These are phyloP conservation scores for Thozetella sp. DNA, from an alignment of 495 filamentous ascomycete genomes.

Conservation along the genomic window DNA sequence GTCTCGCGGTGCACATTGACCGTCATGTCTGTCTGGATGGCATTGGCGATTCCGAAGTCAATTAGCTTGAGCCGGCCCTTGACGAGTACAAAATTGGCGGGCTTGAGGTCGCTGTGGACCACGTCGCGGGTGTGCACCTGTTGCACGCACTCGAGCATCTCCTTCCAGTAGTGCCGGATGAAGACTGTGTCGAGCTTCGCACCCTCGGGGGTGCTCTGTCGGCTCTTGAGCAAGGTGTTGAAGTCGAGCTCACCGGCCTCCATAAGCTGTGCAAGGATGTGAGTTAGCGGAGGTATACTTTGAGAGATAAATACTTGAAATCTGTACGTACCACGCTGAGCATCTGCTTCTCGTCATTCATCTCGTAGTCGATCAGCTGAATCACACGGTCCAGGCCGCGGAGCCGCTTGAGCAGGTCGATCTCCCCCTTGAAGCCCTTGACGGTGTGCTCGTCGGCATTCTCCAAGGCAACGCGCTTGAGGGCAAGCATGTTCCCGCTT, in stretches of 20 bases:
- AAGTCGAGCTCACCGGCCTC: conserved; percentile 97
- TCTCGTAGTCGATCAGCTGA: conserved; percentile 86
- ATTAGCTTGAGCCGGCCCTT: conserved; percentile 84
- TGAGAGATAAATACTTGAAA: conserved; percentile 32
- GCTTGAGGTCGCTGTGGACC: conserved; percentile 95
- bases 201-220: conserved; percentile 70
- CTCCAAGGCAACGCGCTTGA: conserved; percentile 91
- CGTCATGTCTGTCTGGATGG: conserved; percentile 89
- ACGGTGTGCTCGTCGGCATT: conserved; percentile 84
- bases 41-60: conserved; percentile 96
- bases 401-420: conserved; percentile 84
- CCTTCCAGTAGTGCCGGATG: conserved; percentile 96
- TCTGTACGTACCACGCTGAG: conserved; percentile 86
- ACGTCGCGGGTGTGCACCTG: conserved; percentile 87
- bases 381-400: conserved; percentile 86
- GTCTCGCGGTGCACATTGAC: conserved; percentile 97
- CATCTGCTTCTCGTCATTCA: conserved; percentile 85
- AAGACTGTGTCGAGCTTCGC: conserved; percentile 83
- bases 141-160: conserved; percentile 96
- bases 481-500: conserved; percentile 89
- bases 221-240: conserved; percentile 74
- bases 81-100: conserved; percentile 90
- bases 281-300: conserved; percentile 7
- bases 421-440: conserved; percentile 93
- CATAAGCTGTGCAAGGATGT: conserved; percentile 65